Base-by-base conservation (phyloP, 2,329 filamentous ascomycete species). In the Coniochaeta sp. region DNA sequence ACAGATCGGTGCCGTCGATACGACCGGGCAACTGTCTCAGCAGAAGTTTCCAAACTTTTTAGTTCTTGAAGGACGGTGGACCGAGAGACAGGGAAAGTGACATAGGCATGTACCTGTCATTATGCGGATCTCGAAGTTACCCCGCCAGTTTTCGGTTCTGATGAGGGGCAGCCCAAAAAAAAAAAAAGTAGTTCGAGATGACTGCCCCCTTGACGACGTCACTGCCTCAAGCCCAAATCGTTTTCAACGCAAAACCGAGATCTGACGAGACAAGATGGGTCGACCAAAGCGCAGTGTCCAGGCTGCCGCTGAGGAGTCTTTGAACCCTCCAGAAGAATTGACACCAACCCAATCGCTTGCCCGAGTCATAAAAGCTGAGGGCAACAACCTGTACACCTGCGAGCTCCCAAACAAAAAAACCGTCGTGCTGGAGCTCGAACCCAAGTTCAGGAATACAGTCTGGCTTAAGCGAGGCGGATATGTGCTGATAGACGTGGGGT, bases 391-490 rank as follows among this genome's bases (percentile, higher is more conserved):
- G 47, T 98, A 96, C 79, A 83, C 84, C 50, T 91, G 93, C 70
- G 81, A 88, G 70, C 78, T 93, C 33, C 86, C 93, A 26, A 80
- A 81, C 67, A 82, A 83, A 61, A 83, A 86, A 68, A 76, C 81
- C 7, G 74, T 93, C 43, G 77, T 96, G 19, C 88, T 92, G 24
- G 92, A 97, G 78, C 84, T 99, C 22, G 89, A 90, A 11, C 79
- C 91, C 28, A 86, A 87, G 44, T 97, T 98, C 72, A 89, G 93
- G 63, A 95, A 91, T 65, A 95, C 91, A 1, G 91, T 98, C 64
- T 98, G 91, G 90, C 89, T 98, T 72, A 93, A 90, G 74, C 87
- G 91, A 19, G 90, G 92, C 33, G 91, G 91, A 0, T 98, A 88
- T 73, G 92, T 97, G 33, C 76, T 98, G 12, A 82, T 96, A 16